Evolutionary conservation across 805 yeast genomes (phyloP).

Genomic region (Metschnikowia reukaufii): DNA sequence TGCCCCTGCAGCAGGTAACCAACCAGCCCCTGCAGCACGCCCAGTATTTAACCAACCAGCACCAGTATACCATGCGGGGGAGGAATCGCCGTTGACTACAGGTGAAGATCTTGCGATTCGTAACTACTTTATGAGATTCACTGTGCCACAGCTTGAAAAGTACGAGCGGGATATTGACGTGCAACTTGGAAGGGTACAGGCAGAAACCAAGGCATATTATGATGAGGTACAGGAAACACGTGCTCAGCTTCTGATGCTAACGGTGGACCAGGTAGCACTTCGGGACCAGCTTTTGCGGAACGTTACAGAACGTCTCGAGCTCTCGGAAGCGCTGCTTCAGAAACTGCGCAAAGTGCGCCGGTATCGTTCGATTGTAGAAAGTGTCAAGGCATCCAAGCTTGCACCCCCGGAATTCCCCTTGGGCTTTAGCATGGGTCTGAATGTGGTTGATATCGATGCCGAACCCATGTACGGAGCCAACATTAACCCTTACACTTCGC

Average conservation of each 20-base stretch:
- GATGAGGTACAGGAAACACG: slow-evolving; percentile 4
- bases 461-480: slow-evolving; percentile 3
- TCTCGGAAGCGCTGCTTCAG: slow-evolving; percentile 9
- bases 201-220: slow-evolving; percentile 4
- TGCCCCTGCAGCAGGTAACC: neutral
- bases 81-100: neutral
- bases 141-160: slow-evolving; percentile 11
- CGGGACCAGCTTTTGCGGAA: slow-evolving; percentile 5
- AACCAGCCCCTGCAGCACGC: neutral
- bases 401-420: neutral
- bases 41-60: slow-evolving; percentile 26
- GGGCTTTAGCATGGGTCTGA: neutral
- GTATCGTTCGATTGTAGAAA: slow-evolving; percentile 10
- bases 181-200: slow-evolving; percentile 11
- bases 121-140: slow-evolving; percentile 12
- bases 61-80: slow-evolving; percentile 30
- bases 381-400: slow-evolving; percentile 11
- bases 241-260: slow-evolving; percentile 7
- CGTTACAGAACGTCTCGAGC: slow-evolving; percentile 5
- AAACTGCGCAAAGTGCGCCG: slow-evolving; percentile 12
- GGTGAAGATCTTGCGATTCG: slow-evolving; percentile 8
- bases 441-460: neutral
- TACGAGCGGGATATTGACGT: slow-evolving; percentile 11
- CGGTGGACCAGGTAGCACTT: slow-evolving; percentile 1
- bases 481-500: slow-evolving; percentile 13